A percentile compares a stretch with the other conserved stretches of the same genome.
Evolutionary conservation across 2,329 filamentous ascomycete species (phyloP).

Genomic region (Cercospora sp.): DNA sequence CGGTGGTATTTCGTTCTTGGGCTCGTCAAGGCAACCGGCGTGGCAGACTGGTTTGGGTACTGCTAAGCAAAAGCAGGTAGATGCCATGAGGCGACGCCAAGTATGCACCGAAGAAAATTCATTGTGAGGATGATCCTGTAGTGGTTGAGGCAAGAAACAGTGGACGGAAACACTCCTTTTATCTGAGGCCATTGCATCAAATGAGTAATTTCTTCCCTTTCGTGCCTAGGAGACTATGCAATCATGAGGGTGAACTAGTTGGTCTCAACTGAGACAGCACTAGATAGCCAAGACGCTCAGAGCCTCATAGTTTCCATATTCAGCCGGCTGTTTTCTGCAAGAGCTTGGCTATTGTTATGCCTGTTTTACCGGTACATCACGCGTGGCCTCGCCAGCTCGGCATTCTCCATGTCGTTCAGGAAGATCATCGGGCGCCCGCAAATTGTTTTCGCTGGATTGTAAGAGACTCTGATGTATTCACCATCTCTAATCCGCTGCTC

Average conservation of each 20-base stretch:
- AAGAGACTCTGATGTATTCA: not conserved
- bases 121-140: not conserved
- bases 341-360: not conserved
- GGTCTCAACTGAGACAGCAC: not conserved
- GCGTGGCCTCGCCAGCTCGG: not conserved
- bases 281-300: not conserved
- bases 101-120: not conserved
- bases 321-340: not conserved
- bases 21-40: not conserved
- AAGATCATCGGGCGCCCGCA: not conserved
- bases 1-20: not conserved
- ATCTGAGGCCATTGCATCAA: not conserved
- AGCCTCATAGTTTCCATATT: not conserved
- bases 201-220: not conserved
- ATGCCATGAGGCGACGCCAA: not conserved
- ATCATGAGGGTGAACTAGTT: not conserved
- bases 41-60: not conserved
- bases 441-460: not conserved
- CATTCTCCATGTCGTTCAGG: not conserved
- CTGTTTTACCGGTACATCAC: not conserved
- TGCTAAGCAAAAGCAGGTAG: not conserved
- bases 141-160: not conserved
- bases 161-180: not conserved
- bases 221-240: not conserved
- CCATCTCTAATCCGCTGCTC: not conserved